Base-by-base conservation (phyloP, 805 yeast species). In the Saccharomycopsis oosterbeekiorum region DNA sequence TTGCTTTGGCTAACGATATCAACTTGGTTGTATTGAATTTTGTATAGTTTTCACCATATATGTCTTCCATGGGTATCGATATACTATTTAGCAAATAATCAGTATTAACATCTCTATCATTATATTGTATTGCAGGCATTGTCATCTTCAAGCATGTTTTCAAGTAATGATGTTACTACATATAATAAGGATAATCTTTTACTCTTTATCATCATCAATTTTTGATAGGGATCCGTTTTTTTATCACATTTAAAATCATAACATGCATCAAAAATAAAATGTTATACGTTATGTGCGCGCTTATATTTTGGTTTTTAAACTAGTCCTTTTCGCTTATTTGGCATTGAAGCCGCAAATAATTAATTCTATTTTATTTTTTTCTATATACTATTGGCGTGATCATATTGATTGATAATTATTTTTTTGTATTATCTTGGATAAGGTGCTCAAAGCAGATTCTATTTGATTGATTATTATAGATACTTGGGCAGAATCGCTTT, bases 1-100 rank as follows among this genome's bases (percentile, higher is more conserved):
- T 41, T 34, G 43, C 19, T 29, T 26, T 42, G 10, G 58, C 58
- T n/a, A 56, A 42, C 10, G 58, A 56, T 21, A 56, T 56, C 58
- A 56, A 56, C 34, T 41, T 43, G 34, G 36, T 56, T 21, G 58
- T 56, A 21, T 56, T 43, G 24, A 40, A 42, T 56, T 21, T 56
- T 29, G 58, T 41, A 37, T 56, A 42, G 14, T 12, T 47, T 11
- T 24, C 21, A 12, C 19, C 51, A 47, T 47, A 19, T 26, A 11
- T n/a, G 21, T 47, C 29, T 10, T 21, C 53, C 34, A 12, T 14
- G 34, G 34, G 53, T 21, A 24, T 10, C n/a, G 50, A 42, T 42
- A 47, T 47, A 24, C 53, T 24, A 47, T 47, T 24, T 21, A 47
- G 26, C 10, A 47, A 24, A 47, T 9, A 24, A 24, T 47, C 53